Percentiles rank a stretch among this genome's conserved stretches.
phyloP scores from a whole-genome alignment of 208 protist species.

The Leptomonas seymouri region DNA sequence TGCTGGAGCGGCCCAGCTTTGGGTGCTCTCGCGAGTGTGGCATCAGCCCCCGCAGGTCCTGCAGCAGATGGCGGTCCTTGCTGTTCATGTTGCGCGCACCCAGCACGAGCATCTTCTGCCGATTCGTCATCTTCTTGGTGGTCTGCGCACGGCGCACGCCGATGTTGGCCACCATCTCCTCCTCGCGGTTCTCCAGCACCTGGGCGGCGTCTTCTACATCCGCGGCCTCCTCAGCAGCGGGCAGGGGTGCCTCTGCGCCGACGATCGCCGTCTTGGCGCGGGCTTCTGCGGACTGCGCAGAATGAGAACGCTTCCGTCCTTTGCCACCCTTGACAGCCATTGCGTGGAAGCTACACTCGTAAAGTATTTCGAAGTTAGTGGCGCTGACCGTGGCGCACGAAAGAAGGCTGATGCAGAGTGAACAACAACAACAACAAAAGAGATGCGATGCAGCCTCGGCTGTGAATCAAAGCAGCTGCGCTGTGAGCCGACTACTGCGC shows the following conservation, averaged over 20 bases:
- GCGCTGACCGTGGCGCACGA: background rate
- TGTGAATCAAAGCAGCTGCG: background rate
- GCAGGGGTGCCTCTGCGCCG: background rate
- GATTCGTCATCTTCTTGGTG: conserved; percentile 89
- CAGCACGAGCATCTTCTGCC: conserved; percentile 94
- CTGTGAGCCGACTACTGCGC: no score
- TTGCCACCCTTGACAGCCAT: conserved; percentile 23
- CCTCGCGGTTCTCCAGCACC: conserved; percentile 27
- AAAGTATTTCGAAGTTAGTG: no score
- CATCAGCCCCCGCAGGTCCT: conserved; percentile 92
- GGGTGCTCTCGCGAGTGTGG: conserved; percentile 94
- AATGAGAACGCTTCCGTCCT: conserved; percentile 35
- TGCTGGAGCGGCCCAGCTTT: conserved; percentile 86
- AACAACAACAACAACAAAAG: no score
- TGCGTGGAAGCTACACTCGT: background rate
- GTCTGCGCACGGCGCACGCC: conserved; percentile 54
- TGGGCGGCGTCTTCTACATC: conserved; percentile 24
- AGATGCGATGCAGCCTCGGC: background rate
- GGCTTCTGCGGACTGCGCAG: conserved; percentile 12
- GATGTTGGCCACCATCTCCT: conserved; percentile 68
- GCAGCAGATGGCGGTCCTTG: conserved; percentile 94
- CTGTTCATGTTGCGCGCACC: conserved; percentile 90
- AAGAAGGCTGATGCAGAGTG: background rate
- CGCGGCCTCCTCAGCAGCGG: background rate
- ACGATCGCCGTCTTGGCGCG: conserved; percentile 7